Conservation (phyloP, 306 rosid genomes). For the Rosa rugosa region DNA sequence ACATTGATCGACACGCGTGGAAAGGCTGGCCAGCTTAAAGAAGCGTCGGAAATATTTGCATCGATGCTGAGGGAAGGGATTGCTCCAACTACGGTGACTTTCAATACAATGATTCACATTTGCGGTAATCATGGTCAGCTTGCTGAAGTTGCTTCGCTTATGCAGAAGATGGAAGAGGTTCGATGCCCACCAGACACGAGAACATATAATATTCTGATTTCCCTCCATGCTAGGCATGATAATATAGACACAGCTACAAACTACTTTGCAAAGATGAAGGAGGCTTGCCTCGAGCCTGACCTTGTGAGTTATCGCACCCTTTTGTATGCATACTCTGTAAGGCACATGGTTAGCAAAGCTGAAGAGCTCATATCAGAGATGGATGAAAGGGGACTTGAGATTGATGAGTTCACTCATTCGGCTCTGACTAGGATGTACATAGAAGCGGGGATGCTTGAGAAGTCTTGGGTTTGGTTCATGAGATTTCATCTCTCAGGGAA, state of each 20-base stretch:
- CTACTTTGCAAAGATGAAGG: conserved; percentile 59
- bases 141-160: conserved; percentile 47
- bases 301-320: conserved; percentile 73
- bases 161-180: conserved; percentile 72
- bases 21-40: conserved; percentile 64
- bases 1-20: conserved; percentile 70
- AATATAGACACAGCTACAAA: conserved; percentile 51
- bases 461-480: conserved; percentile 76
- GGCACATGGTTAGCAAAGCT: conserved; percentile 63
- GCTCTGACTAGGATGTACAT: conserved; percentile 78
- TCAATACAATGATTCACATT: conserved; percentile 83
- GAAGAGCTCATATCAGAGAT: conserved; percentile 65
- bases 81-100: conserved; percentile 68
- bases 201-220: conserved; percentile 77
- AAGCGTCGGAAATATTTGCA: conserved; percentile 61
- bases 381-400: conserved; percentile 60
- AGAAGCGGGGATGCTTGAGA: conserved; percentile 54
- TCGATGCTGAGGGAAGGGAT: conserved; percentile 79
- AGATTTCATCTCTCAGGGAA: conserved; percentile 60
- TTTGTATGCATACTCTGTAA: conserved; percentile 61
- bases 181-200: conserved; percentile 58
- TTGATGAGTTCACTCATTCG: conserved; percentile 79
- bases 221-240: conserved; percentile 49
- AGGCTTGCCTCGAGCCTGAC: conserved; percentile 57
- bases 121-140: conserved; percentile 62